Conservation (phyloP, 177 flowering plant species). For the Telopea speciosissima region DNA sequence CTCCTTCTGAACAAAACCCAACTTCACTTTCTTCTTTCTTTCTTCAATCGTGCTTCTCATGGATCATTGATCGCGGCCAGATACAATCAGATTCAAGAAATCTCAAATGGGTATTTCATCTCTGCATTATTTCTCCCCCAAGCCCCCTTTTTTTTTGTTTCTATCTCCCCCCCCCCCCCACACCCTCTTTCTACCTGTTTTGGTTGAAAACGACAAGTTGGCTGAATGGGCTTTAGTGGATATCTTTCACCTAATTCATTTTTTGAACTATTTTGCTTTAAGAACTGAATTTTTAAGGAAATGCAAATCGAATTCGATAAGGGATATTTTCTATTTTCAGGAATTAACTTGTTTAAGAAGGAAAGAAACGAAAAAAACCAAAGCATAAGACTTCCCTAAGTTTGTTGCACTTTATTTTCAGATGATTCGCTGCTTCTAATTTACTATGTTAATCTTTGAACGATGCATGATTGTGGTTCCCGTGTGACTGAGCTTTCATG, state of each 20-base stretch:
- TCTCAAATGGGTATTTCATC: slow-evolving; percentile 9
- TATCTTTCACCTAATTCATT: not conserved
- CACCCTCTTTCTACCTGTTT: too few relatives aligned
- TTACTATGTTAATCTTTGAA: not conserved
- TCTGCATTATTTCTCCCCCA: not conserved
- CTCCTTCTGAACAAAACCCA: not conserved
- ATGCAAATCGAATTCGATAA: slow-evolving; percentile 7
- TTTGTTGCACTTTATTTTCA: not conserved
- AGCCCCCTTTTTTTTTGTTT: not conserved
- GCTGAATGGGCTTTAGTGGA: not conserved
- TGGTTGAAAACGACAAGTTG: not conserved
- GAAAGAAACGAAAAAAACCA: not conserved
- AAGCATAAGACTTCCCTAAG: not conserved
- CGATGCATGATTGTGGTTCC: not conserved
- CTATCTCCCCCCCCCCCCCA: not conserved
- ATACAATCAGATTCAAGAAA: not conserved
- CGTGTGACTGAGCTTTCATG: not conserved
- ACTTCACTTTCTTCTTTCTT: not conserved
- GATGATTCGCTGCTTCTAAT: not conserved
- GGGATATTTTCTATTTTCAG: slow-evolving; percentile 4
- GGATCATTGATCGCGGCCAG: not conserved
- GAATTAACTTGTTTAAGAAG: not conserved
- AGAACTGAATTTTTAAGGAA: not conserved
- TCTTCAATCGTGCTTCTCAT: not conserved
- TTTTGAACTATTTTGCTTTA: not conserved